Conservation (phyloP, 148 eudicot species). For the Rheum nobile region DNA sequence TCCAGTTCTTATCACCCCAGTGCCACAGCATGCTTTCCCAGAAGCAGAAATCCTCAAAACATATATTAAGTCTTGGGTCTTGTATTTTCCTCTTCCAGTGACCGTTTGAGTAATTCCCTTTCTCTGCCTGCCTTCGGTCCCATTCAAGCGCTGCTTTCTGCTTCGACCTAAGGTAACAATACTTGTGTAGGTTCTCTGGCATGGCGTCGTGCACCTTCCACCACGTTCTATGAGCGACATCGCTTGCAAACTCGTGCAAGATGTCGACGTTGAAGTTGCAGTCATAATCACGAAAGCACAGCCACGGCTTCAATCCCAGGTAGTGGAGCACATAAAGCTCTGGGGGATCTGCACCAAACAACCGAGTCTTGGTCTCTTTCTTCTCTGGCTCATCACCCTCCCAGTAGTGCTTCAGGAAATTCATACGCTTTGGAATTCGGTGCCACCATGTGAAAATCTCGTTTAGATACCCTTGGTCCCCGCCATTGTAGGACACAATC, state of each 20-base stretch:
- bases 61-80: slow-evolving; percentile 9
- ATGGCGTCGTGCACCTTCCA: slow-evolving; percentile 13
- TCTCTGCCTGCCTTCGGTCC: slow-evolving; percentile 10
- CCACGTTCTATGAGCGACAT: slow-evolving; percentile 12
- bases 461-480: slow-evolving; percentile 12
- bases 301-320: slow-evolving; percentile 10
- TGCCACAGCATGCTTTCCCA: slow-evolving; percentile 15
- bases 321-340: slow-evolving; percentile 11
- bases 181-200: slow-evolving; percentile 11
- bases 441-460: slow-evolving; percentile 18
- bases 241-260: slow-evolving; percentile 11
- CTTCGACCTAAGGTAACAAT: slow-evolving; percentile 9
- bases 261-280: slow-evolving; percentile 8
- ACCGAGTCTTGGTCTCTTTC: slow-evolving; percentile 1
- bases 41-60: slow-evolving; percentile 5
- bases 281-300: slow-evolving; percentile 11
- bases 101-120: slow-evolving; percentile 4
- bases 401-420: slow-evolving; percentile 7
- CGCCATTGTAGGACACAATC: slow-evolving; percentile 10
- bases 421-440: slow-evolving; percentile 7
- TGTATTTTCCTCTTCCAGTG: slow-evolving; percentile 12
- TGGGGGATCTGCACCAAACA: slow-evolving; percentile 10
- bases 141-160: slow-evolving; percentile 9
- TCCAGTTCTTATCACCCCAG: slow-evolving; percentile 13
- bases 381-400: slow-evolving; percentile 7